Evolutionary conservation across 805 yeast species (phyloP).

Genomic region (Ogataea paraovalis): DNA sequence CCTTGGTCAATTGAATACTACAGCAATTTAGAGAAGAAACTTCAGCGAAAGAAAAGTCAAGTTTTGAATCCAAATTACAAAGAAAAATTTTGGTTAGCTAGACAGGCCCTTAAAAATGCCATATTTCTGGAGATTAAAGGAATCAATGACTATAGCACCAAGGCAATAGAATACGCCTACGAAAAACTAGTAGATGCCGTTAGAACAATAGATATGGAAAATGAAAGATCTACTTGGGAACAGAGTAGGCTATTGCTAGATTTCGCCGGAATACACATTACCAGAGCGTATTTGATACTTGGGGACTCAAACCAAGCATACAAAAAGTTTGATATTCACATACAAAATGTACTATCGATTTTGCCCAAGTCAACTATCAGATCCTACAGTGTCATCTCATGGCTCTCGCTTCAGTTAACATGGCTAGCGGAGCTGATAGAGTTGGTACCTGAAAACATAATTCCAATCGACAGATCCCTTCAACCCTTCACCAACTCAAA

Average conservation of each 20-base stretch:
- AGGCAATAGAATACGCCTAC: slow-evolving; percentile 49
- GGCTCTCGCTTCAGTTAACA: slow-evolving; percentile 63
- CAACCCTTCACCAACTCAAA: slow-evolving; percentile 29
- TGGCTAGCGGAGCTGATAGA: slow-evolving; percentile 60
- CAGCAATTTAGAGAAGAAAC: slow-evolving; percentile 34
- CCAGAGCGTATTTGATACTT: slow-evolving; percentile 53
- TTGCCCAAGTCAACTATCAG: slow-evolving; percentile 28
- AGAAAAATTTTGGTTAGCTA: slow-evolving; percentile 39
- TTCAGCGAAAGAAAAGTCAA: slow-evolving; percentile 37
- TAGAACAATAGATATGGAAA: slow-evolving; percentile 21
- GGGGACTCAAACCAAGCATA: slow-evolving; percentile 58
- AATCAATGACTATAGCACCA: slow-evolving; percentile 45
- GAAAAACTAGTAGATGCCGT: slow-evolving; percentile 43
- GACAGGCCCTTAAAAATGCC: slow-evolving; percentile 51
- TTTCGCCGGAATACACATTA: slow-evolving; percentile 56
- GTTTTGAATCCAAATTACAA: slow-evolving; percentile 23
- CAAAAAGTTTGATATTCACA: slow-evolving; percentile 61
- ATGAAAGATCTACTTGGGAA: slow-evolving; percentile 33
- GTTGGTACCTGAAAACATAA: slow-evolving; percentile 39
- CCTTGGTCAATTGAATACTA: slow-evolving; percentile 44
- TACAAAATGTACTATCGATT: slow-evolving; percentile 44
- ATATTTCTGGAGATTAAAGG: slow-evolving; percentile 45
- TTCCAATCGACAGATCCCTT: slow-evolving; percentile 34
- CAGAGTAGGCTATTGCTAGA: slow-evolving; percentile 53
- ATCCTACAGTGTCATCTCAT: slow-evolving; percentile 34